Base-by-base conservation (phyloP, 768 basidiomycete species). In the Leccinum barrowsii region DNA sequence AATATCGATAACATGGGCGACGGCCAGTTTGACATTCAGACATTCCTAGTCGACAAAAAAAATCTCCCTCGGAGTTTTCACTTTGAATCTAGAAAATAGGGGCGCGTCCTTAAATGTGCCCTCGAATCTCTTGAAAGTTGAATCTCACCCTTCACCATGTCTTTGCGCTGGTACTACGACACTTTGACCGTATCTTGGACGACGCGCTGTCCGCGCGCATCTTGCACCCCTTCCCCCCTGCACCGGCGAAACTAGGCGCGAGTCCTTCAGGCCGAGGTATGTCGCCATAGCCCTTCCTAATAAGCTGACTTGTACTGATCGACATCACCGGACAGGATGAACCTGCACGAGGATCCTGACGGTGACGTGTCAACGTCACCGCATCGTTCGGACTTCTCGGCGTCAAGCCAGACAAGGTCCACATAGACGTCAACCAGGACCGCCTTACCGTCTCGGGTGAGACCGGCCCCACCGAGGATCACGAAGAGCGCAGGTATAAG, bases 401-500 rank as follows among this genome's bases (percentile, higher is more conserved):
- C 28, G 28, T 10, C 28, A 28, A 28, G 56, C 78, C 80, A 32
- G 78, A 83, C 49, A 71, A 84, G 58, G 73, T 85, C 50, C 69
- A 71, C 51, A 78, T 86, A 61, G 83, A 85, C 55, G 63, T 83
- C 7, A 76, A 79, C 58, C 75, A 80, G 59, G 78, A 79, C 58
- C 71, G 75, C 2, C 78, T 86, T 52, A 79, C 69, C 48, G 66
- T 86, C 50, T 78, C 82, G 3, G 85, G 82, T 10, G 80, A 86
- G 70, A 73, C 64, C 22, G 75, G 69, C 47, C 50, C 65, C 44
- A 65, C 69, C 6, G 52, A 67, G 12, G 62, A 78, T 2, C 26
- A 28, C 26, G 26, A 28, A 28, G 76, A 72, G 55, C 57, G 60
- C 24, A 74, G 74, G 7, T 78, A 69, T 50, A 62, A 67, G 6